Evolutionary conservation across 345 rosid species (phyloP).

Genomic region (Brassica nigra): DNA sequence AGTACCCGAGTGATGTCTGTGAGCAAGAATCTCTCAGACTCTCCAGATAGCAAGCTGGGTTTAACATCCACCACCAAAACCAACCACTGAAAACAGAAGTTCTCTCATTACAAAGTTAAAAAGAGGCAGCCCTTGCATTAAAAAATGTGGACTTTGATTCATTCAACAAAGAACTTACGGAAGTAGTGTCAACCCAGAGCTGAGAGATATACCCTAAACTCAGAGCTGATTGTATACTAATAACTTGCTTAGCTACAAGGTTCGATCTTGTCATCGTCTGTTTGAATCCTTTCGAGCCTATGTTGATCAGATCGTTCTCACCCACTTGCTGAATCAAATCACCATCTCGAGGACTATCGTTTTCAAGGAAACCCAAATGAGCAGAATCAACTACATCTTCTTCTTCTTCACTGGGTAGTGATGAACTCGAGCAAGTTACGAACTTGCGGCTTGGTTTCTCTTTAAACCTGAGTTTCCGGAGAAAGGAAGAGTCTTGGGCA

Average conservation of each 20-base stretch:
- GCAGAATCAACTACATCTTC: constrained; percentile 1
- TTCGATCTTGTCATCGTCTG: constrained; percentile 61
- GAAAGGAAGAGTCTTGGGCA: not conserved
- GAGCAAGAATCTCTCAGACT: constrained; percentile 71
- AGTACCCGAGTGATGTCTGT: constrained; percentile 64
- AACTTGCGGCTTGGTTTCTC: constrained; percentile 31
- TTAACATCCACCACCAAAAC: constrained; percentile 75
- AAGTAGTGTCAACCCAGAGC: constrained; percentile 72
- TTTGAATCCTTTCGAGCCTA: constrained; percentile 42
- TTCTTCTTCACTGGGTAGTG: constrained; percentile 22
- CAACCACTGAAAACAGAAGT: constrained; percentile 49
- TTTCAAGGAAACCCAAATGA: no score
- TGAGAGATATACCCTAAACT: constrained; percentile 79
- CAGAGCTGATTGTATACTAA: constrained; percentile 72
- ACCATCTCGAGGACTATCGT: constrained; percentile 24
- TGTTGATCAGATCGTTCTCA: constrained; percentile 4
- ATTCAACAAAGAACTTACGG: constrained; percentile 45
- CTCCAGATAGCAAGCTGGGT: constrained; percentile 83
- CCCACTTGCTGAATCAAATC: constrained; percentile 34
- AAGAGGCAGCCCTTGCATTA: not conserved
- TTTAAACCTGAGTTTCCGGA: constrained; percentile 44
- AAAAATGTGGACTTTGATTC: not conserved
- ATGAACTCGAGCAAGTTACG: constrained; percentile 21
- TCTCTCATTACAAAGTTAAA: no score
- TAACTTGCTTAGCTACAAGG: constrained; percentile 81